Base-by-base conservation (phyloP, 169 alveolate species). In the Ichthyophthirius multifiliis region DNA sequence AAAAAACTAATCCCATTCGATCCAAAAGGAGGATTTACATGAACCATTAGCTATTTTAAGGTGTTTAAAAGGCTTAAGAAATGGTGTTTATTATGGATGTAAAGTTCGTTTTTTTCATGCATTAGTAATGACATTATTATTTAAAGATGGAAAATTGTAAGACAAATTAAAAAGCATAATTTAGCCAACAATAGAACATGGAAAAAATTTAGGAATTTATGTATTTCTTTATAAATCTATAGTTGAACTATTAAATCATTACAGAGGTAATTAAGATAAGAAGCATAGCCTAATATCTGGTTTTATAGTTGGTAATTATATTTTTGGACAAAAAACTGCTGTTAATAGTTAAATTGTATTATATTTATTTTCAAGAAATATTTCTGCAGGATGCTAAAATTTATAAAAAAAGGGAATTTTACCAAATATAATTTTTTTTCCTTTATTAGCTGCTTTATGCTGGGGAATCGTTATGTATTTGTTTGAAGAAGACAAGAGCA, bases 401-500 rank as follows among this genome's bases (percentile, higher is more conserved):
- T 41, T 86, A 20, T 30, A 84, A 43, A 85, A 83, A 23, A 20
- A 63, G 34, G 85, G 84, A 6, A 35, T 46, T 0, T 23, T 82
- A 7, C 91, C 89, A 3, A 74, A 74, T 10, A 85, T 55, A 39
- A 62, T 67, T 47, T 63, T 82, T 27, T 90, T 90, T 65, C 80
- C 85, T 3, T 35, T 48, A 4, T 73, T 84, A 31, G 81, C 88
- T 5, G 81, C 84, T 31, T 35, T 85, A 7, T 76, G 71, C 32
- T 90, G 95, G 95, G 93, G 92, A n/a, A 43, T 87, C 12, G 93
- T 87, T 7, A 84, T 90, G 92, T 83, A 64, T 41, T 43, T 90
- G 23, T 90, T 87, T 45, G 93, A 87, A 65, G 85, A 74, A 23
- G 93, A 90, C 64, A 75, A 80, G 62, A 46, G 76, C 4, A 76